Evolutionary conservation across 2,329 filamentous ascomycete genomes (phyloP).

Genomic region (Pyrenochaeta sp.): DNA sequence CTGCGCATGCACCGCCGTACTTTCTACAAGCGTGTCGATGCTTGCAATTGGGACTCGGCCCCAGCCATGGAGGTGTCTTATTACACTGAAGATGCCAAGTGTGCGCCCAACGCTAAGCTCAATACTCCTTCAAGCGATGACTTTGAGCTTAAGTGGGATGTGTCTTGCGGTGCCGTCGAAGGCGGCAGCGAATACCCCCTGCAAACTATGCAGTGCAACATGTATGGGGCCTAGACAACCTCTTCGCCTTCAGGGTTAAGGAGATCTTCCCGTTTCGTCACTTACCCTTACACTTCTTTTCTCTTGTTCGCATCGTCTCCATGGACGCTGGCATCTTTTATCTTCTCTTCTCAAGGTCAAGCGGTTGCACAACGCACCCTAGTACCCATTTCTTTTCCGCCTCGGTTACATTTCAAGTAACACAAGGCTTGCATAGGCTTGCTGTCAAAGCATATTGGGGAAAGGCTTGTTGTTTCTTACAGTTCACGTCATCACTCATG

Average conservation of each 20-base stretch:
- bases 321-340: constrained; percentile 10
- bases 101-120: constrained; percentile 43
- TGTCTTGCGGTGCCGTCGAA: constrained; percentile 45
- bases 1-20: constrained; percentile 43
- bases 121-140: constrained; percentile 30
- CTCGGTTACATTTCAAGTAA: constrained; percentile 2
- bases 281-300: constrained; percentile 12
- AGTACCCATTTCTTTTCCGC: constrained; percentile 12
- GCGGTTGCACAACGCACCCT: constrained; percentile 17
- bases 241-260: not conserved
- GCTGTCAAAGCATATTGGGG: constrained; percentile 1
- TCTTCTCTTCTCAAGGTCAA: constrained; percentile 10
- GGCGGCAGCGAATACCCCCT: constrained; percentile 58
- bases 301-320: constrained; percentile 18
- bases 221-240: constrained; percentile 21
- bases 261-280: constrained; percentile 10
- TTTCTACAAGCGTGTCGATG: constrained; percentile 38
- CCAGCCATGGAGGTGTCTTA: constrained; percentile 55
- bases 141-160: constrained; percentile 55
- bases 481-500: constrained; percentile 2
- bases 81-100: constrained; percentile 49
- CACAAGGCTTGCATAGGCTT: constrained; percentile 1
- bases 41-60: constrained; percentile 49
- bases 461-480: constrained; percentile 2
- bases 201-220: constrained; percentile 45